These are phyloP conservation scores for Tricholoma bakamatsutake DNA, from an alignment of 768 basidiomycete genomes.

Conservation along the genomic window DNA sequence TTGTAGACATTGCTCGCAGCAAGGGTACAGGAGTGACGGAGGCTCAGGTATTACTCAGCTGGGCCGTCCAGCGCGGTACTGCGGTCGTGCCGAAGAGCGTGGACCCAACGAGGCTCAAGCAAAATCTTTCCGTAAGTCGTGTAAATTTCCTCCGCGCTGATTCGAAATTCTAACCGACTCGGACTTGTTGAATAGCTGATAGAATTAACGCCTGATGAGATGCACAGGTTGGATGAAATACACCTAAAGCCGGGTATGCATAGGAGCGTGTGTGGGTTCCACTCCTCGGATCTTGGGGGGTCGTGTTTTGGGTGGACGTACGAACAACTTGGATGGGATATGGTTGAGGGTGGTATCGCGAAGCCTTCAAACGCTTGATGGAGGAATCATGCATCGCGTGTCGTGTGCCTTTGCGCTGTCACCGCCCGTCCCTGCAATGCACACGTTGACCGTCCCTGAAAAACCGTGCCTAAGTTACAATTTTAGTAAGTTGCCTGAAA, in stretches of 20 bases:
- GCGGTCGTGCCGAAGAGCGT: constrained; percentile 50
- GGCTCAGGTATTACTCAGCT: constrained; percentile 50
- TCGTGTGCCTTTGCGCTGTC: too few relatives aligned
- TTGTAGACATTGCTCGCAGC: constrained; percentile 23
- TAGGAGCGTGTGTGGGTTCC: constrained; percentile 26
- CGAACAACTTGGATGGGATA: constrained; percentile 31
- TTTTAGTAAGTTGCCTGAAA: too few relatives aligned
- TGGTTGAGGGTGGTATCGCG: constrained; percentile 21
- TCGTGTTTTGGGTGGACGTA: constrained; percentile 33
- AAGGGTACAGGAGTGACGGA: constrained; percentile 19
- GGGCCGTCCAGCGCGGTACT: constrained; percentile 49
- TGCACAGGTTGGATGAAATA: constrained; percentile 30
- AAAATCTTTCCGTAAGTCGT: constrained; percentile 34
- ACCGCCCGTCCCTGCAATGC: too few relatives aligned
- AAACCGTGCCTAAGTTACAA: too few relatives aligned
- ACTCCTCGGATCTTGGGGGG: constrained; percentile 22
- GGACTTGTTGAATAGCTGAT: constrained; percentile 23
- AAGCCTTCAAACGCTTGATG: not conserved
- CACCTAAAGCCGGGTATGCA: constrained; percentile 36
- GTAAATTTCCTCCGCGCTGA: not conserved
- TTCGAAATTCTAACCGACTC: constrained; percentile 13
- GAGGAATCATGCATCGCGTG: not conserved
- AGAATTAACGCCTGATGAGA: constrained; percentile 28
- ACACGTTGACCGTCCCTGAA: too few relatives aligned
- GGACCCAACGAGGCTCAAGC: constrained; percentile 32